Evolutionary conservation across 331 rosid species (phyloP), one percentile per base, ranked within the genome.

Genomic region (Phaseolus coccineus): DNA sequence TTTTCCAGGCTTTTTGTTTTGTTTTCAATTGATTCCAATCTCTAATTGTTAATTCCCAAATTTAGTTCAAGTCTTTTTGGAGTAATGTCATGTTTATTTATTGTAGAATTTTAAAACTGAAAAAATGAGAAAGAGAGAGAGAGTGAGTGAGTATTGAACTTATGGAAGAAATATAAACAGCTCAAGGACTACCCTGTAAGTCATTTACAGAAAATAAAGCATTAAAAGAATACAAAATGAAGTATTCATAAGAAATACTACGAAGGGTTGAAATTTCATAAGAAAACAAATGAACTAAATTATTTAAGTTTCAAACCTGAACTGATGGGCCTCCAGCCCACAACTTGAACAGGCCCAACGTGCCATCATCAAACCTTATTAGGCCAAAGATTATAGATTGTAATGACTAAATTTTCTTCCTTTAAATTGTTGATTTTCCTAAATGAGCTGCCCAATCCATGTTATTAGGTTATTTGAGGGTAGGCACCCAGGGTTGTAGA

Each of bases 201-300:
- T 73, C 76, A 78, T 73, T 73, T 39, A 39, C 73, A 39, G 52
- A 40, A 74, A 67, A 39, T 35, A 58, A 67, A 31, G 46, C 6
- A 67, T 66, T 16, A 19, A 27, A 40, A 58, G 6, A 59, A 44
- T 33, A 51, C 50, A 59, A 81, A 65, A 55, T n/a, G 11, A 15
- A 57, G 39, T 16, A 39, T 71, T 37, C 47, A 28, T n/a, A 28
- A 65, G 52, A 64, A 80, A 48, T 16, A 39, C 27, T 11, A 30
- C 12, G 64, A 22, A 80, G 74, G 59, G 35, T 25, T 71, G 16
- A 64, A 80, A 76, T 51, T 80, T 44, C 57, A 76, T 13, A 40
- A 42, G 69, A 28, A 31, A 24, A 44, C 30, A 69, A 40, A 79
- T 11, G 40, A 55, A 68, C 53, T 19, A 74, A 74, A 62, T 80